Conservation (phyloP, 805 yeast species). For the Metschnikowia baotianmanensis region DNA sequence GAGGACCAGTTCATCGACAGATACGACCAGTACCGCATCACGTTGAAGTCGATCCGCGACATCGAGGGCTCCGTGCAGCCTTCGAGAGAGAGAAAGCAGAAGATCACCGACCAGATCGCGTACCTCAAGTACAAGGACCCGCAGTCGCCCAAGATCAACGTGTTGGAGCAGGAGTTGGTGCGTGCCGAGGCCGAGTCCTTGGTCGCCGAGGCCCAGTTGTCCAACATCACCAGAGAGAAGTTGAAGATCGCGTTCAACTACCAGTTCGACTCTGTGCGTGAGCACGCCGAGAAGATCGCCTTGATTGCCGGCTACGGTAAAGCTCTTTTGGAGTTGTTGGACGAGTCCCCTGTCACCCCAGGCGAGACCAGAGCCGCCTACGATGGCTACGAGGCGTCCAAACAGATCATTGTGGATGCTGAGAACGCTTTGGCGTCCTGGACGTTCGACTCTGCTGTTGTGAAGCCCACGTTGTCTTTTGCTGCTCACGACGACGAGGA, state of each 20-base stretch:
- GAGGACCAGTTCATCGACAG: constrained; percentile 98
- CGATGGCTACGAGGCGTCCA: constrained; percentile 97
- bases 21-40: constrained; percentile 96
- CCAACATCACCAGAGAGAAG: constrained; percentile 97
- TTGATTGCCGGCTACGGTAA: constrained; percentile 98
- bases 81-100: constrained; percentile 95
- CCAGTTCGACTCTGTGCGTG: constrained; percentile 94
- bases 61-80: constrained; percentile 98
- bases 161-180: constrained; percentile 96
- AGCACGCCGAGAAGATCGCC: constrained; percentile 93
- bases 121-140: constrained; percentile 98
- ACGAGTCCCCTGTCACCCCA: constrained; percentile 96
- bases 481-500: constrained; percentile 53
- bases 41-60: constrained; percentile 90
- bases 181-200: constrained; percentile 99
- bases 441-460: constrained; percentile 94
- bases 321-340: constrained; percentile 91
- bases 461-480: constrained; percentile 83
- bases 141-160: constrained; percentile 90
- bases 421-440: constrained; percentile 93
- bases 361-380: constrained; percentile 99
- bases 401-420: constrained; percentile 95
- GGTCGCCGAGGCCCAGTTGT: constrained; percentile 98
- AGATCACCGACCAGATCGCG: constrained; percentile 96
- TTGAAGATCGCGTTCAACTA: constrained; percentile 95